These are phyloP conservation scores for Agrostemma githago DNA, from an alignment of 148 eudicot genomes.

Conservation along the genomic window DNA sequence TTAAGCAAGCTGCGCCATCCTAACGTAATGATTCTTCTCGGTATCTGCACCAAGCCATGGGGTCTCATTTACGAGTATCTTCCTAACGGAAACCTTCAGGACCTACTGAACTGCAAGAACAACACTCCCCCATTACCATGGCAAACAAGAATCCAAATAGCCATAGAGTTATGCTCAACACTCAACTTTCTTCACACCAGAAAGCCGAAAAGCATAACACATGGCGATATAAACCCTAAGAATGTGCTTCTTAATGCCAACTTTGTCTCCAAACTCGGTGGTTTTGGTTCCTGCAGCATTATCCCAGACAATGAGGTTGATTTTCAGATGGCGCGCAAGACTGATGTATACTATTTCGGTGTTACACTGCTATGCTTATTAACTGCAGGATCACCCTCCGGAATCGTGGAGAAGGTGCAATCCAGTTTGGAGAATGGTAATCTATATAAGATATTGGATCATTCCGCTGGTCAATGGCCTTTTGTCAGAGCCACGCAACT, in stretches of 20 bases:
- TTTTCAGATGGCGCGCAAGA: not conserved
- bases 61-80: slow-evolving; percentile 67
- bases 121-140: slow-evolving; percentile 65
- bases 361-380: slow-evolving; percentile 6
- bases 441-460: slow-evolving; percentile 47
- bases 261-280: slow-evolving; percentile 53
- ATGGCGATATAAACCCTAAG: slow-evolving; percentile 62
- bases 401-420: not conserved
- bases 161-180: slow-evolving; percentile 67
- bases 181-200: slow-evolving; percentile 68
- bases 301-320: slow-evolving; percentile 31
- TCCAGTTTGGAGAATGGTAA: slow-evolving; percentile 48
- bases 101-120: slow-evolving; percentile 62
- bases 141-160: slow-evolving; percentile 69
- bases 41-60: slow-evolving; percentile 63
- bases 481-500: slow-evolving; percentile 70
- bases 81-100: slow-evolving; percentile 82
- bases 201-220: slow-evolving; percentile 43
- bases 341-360: slow-evolving; percentile 11
- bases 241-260: slow-evolving; percentile 55
- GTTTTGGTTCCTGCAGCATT: slow-evolving; percentile 52
- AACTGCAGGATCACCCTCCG: not conserved
- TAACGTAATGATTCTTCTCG: slow-evolving; percentile 63
- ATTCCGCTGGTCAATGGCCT: slow-evolving; percentile 89
- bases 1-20: slow-evolving; percentile 75